Evolutionary conservation across 23 red algal genomes (phyloP), one percentile per base, ranked within the genome.

Genomic region (Cyanidioschyzon merolae): DNA sequence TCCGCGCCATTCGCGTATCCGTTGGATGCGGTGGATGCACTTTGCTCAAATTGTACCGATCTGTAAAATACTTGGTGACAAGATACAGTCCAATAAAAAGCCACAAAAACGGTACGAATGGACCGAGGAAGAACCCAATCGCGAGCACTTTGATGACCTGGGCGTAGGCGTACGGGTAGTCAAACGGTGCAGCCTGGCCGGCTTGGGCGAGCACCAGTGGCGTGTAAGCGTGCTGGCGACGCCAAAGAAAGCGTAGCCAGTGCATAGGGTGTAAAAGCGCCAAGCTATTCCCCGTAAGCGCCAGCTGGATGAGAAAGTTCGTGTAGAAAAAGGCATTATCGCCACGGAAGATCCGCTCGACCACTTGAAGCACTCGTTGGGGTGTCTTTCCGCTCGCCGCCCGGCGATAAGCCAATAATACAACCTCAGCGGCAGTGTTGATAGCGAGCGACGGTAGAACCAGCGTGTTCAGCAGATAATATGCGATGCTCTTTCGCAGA

Each of bases 281-380:
- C 29, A 92, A 38, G 0, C 86, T 67, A 21, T 88, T 90, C 15
- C 94, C 89, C 18, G 94, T 89, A 45, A 91, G 67, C 18, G 94
- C 89, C 25, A 98, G 80, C 74, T 98, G 94, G 0, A 98, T 88
- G 54, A 98, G 74, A 79, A 90, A 98, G 75, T 81, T 91, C 74
- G 85, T 86, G 16, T 90, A 82, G 76, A 98, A 98, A 39, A 87
- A 98, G 0, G 94, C 89, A 82, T 88, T 91, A 51, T 89, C 88
- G 26, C 94, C 89, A 1, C 87, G 85, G 79, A 92, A 98, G 16
- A 98, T 74, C 0, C 94, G 80, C 68, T 98, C 83, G 38, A 88
- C 74, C 18, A 98, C 87, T 38, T 84, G 83, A 1, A 90, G 83
- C 34, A 88, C 84, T 39, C 89, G 87, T 57, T 77, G 84, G 34